Base-by-base conservation (phyloP, 75 land plant species). In the Pinus tabuliformis region DNA sequence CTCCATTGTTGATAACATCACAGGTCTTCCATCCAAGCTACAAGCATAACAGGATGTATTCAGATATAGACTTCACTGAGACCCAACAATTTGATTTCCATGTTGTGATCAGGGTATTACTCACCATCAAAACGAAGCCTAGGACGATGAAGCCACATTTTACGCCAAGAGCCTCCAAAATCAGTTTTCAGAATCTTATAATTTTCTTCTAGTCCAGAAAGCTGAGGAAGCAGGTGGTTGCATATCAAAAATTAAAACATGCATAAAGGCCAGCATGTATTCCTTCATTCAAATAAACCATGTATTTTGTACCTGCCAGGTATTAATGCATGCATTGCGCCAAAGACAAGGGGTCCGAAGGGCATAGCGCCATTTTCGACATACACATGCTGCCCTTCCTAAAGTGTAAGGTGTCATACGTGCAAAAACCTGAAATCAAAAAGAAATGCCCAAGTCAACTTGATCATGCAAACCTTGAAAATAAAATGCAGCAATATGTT, bases 281-380 rank as follows among this genome's bases (percentile, higher is more conserved):
- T 17, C 22, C 62, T 73, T 21, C 66, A 26, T 39, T 54, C 26
- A 73, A 70, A 42, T 39, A 42, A 8, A 73, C 75, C 16, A 54
- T 30, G 7, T 18, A 24, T 17, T 62, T 7, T 70, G 30, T 79
- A 88, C 99, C 97, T 94, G 99, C 99, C 99, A 96, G n/a, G 95
- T 86, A 82, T 89, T 96, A 45, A 96, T 75, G 82, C 99, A 96
- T 3, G 95, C 99, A 82, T 57, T 80, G 39, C 93, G 95, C 99
- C 99, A 96, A 59, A 96, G 85, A 28, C 72, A 77, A 18, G 99
- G 99, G 77, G 80, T 90, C 12, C 99, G 86, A 60, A 90, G 87
- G 4, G 95, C 85, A 82, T 94, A 94, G 24, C 87, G 89, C 99
- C 99, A 96, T 70, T 96, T 96, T 59, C 97, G 89, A 79, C 99